A percentile compares a stretch with the other conserved stretches of the same genome.
These are phyloP conservation scores for Trichosporon coremiiforme DNA, from an alignment of 1,284 basidiomycete genomes.

Conservation along the genomic window DNA sequence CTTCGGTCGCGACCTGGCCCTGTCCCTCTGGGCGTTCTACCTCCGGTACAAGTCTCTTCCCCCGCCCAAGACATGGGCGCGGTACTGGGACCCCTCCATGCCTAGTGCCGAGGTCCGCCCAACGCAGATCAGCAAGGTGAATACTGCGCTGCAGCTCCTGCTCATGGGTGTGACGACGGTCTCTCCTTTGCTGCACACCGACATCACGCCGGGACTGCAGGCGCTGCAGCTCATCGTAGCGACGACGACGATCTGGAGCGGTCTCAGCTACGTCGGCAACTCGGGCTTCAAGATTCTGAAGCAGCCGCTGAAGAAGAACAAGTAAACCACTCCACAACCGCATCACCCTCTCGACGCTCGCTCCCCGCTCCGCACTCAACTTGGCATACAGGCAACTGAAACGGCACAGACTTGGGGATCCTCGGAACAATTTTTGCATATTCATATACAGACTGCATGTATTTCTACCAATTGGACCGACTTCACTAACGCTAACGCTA, in stretches of 20 bases:
- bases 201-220: conserved; percentile 63
- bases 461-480: background rate
- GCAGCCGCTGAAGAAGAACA: conserved; percentile 27
- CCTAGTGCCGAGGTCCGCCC: conserved; percentile 92
- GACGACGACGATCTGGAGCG: conserved; percentile 87
- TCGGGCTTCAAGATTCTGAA: conserved; percentile 65
- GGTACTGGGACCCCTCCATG: conserved; percentile 94
- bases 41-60: conserved; percentile 90
- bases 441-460: conserved; percentile 14
- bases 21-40: conserved; percentile 89
- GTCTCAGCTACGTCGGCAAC: conserved; percentile 81
- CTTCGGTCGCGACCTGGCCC: conserved; percentile 81
- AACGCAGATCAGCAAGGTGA: conserved; percentile 87
- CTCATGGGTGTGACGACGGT: conserved; percentile 88
- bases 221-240: conserved; percentile 77
- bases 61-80: conserved; percentile 67
- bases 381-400: background rate
- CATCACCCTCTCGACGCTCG: background rate
- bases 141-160: conserved; percentile 87
- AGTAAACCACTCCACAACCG: background rate
- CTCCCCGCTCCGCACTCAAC: background rate
- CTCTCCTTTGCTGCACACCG: conserved; percentile 66
- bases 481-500: background rate
- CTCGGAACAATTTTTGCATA: conserved; percentile 15
- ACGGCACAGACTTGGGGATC: background rate